phyloP scores from a whole-genome alignment of 352 stramenopile genomes.

The Phytopythium boreale region DNA sequence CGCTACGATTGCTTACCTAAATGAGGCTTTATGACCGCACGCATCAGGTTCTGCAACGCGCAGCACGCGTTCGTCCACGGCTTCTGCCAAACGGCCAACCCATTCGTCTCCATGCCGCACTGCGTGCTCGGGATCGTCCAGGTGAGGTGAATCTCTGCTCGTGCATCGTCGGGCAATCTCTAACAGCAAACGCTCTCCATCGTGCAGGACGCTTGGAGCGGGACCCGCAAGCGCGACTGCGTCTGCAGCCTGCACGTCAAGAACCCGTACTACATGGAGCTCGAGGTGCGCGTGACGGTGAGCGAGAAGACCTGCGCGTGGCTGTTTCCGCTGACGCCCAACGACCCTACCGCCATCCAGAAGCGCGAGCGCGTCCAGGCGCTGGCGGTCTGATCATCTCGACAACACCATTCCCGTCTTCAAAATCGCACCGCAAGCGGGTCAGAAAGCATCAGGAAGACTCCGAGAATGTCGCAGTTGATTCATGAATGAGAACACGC shows the following conservation, averaged over 20 bases:
- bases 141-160: neutral
- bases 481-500: neutral
- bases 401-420: no score
- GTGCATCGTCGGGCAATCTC: neutral
- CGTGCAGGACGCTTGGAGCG: neutral
- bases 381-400: neutral
- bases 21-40: neutral
- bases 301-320: neutral
- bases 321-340: neutral
- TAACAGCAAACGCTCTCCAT: neutral
- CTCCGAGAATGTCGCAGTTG: neutral
- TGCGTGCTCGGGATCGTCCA: slow-evolving; percentile 3
- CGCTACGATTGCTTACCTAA: neutral
- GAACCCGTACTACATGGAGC: slow-evolving; percentile 6
- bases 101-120: neutral
- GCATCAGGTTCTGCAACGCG: neutral
- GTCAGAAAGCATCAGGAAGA: neutral
- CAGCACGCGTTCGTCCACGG: neutral
- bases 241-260: neutral
- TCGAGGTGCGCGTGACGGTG: neutral
- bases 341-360: neutral
- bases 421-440: neutral
- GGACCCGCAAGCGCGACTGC: neutral
- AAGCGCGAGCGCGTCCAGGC: neutral
- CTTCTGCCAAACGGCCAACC: neutral